Base-by-base conservation (phyloP, 352 stramenopile species). In the Pseudoperonospora humuli region DNA sequence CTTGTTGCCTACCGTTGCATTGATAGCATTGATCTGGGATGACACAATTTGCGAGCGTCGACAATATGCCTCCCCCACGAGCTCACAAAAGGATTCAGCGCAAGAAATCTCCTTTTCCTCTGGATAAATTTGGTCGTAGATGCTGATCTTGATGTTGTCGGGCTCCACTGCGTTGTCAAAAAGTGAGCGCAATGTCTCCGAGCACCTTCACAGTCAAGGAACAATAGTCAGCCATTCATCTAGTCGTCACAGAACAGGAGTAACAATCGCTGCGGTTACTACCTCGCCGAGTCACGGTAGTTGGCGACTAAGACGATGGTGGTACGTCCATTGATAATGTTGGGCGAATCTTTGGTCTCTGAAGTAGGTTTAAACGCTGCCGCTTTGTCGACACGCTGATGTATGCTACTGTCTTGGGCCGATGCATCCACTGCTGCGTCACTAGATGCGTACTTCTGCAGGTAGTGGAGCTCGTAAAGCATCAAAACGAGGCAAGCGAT, bases 291-390 rank as follows among this genome's bases (percentile, higher is more conserved):
- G 51, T 90, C 78, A n/a, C 78, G 73, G 64, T 87, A 90, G 48
- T 87, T 90, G 53, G 78, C 75, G 20, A 87, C 68, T 14, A 90
- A 57, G 26, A 90, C 60, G 62, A 90, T 90, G 29, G 75, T 86
- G 19, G 54, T 62, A n/a, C 78, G 75, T 14, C 63, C 69, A 15
- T 82, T 79, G 24, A 87, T 50, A 23, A 79, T 61, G 2, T 61
- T 70, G 0, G 43, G 63, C 8, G 60, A 54, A 1, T 50, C 33
- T 17, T 52, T 56, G n/a, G 50, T 37, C 29, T 59, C 33, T 19
- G 45, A 36, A 7, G 20, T 25, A 9, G 39, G 20, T 7, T 41
- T 56, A 9, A 34, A 5, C 4, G 44, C 27, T n/a, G 35, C 37
- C 17, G 60, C 44, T 8, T 62, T 56, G 38, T 70, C 53, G 8